phyloP scores from a whole-genome alignment of 139 green algal species.

The Tetraselmis chui region DNA sequence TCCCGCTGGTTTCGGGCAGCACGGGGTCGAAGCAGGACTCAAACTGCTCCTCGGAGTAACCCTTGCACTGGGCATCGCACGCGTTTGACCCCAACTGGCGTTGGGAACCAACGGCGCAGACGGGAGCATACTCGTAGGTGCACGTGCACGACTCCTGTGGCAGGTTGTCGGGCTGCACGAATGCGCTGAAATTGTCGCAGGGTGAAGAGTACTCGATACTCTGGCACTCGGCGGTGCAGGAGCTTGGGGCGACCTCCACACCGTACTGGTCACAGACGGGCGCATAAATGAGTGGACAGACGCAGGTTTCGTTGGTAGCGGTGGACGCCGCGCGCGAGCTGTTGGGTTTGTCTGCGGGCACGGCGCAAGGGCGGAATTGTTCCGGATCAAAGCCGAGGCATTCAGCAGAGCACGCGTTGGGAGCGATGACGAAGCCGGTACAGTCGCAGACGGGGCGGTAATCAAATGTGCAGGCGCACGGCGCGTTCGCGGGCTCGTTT shows the following conservation, averaged over 20 bases:
- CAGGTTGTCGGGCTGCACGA: neutral
- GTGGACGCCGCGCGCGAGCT: neutral
- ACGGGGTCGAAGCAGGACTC: neutral
- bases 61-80: neutral
- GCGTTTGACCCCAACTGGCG: neutral
- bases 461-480: neutral
- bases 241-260: neutral
- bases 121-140: neutral
- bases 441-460: neutral
- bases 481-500: too few species aligned
- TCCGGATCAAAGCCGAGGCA: neutral
- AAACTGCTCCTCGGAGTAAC: neutral
- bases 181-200: neutral
- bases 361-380: neutral
- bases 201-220: neutral
- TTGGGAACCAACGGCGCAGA: neutral
- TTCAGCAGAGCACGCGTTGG: neutral
- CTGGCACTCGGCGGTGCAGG: neutral
- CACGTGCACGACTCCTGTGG: neutral
- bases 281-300: neutral
- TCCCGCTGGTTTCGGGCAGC: neutral
- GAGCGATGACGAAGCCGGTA: neutral
- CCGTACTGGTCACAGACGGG: neutral
- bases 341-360: neutral
- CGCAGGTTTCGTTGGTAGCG: neutral